These are phyloP conservation scores for Phyllosticta citriasiana DNA, from an alignment of 2,329 filamentous ascomycete genomes.

Conservation along the genomic window DNA sequence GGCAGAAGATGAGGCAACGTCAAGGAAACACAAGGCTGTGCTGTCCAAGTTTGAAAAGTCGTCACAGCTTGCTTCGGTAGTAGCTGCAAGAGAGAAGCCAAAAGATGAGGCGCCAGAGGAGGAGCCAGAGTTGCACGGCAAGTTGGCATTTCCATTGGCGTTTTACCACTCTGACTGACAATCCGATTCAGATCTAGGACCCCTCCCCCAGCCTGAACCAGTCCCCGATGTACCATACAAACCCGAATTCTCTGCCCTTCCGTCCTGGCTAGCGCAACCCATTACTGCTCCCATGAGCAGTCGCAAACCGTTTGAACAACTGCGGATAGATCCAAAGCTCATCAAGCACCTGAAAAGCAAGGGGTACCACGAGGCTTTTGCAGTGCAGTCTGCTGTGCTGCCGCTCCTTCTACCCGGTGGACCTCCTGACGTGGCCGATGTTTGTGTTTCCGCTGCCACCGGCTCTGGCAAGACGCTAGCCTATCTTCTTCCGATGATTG, in stretches of 20 bases:
- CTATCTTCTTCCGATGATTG: conserved; percentile 78
- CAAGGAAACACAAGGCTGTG: conserved; percentile 30
- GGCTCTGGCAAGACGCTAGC: conserved; percentile 93
- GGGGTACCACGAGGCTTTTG: conserved; percentile 61
- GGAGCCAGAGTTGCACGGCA: conserved; percentile 42
- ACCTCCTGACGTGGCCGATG: conserved; percentile 56
- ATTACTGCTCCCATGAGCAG: conserved; percentile 55
- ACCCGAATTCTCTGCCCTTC: conserved; percentile 67
- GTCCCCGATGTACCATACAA: conserved; percentile 47
- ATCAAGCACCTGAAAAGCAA: conserved; percentile 55
- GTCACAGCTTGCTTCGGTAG: conserved; percentile 17
- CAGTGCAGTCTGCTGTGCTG: conserved; percentile 70
- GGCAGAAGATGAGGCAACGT: conserved; percentile 17
- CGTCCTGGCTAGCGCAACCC: conserved; percentile 69
- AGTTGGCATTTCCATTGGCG: background rate
- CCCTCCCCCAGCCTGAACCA: conserved; percentile 67
- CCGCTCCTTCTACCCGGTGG: conserved; percentile 64
- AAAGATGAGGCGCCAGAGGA: conserved; percentile 16
- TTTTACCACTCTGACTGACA: background rate
- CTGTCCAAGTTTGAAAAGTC: conserved; percentile 38
- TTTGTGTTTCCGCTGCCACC: conserved; percentile 86
- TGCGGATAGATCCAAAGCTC: conserved; percentile 54
- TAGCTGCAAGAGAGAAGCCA: conserved; percentile 9
- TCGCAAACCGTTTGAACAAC: conserved; percentile 49
- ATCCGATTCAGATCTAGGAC: conserved; percentile 51